These are phyloP conservation scores for Pseudoturritis turrita DNA, from an alignment of 345 rosid genomes.

Conservation along the genomic window DNA sequence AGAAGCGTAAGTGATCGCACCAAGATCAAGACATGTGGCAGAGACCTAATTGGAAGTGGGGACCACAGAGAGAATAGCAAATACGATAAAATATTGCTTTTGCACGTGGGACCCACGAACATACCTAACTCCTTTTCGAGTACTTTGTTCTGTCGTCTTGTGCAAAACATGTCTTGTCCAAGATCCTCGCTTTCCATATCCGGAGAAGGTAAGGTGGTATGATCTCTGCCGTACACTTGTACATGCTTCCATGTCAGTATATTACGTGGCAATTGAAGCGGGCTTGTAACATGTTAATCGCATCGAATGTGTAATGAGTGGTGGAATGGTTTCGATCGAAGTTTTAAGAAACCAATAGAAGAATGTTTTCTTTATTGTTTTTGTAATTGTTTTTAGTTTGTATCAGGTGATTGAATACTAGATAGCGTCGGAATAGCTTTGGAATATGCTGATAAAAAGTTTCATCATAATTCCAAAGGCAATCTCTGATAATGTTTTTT, in stretches of 20 bases:
- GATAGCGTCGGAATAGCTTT: neutral
- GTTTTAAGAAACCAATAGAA: neutral
- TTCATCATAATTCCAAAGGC: neutral
- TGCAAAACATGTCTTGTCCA: conserved; percentile 13
- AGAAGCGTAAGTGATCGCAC: conserved; percentile 14
- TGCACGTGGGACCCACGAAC: conserved; percentile 8
- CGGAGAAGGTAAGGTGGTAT: conserved; percentile 15
- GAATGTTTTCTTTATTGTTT: neutral
- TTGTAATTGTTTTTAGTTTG: neutral
- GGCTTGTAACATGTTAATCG: neutral
- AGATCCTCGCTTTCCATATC: conserved; percentile 33
- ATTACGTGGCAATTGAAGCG: neutral
- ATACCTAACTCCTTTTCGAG: conserved; percentile 9
- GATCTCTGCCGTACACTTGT: conserved; percentile 12
- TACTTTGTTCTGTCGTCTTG: conserved; percentile 19
- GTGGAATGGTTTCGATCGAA: conserved; percentile 9
- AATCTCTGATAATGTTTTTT: neutral
- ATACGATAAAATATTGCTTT: conserved; percentile 34
- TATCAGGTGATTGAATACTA: neutral
- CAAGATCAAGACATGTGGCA: conserved; percentile 25
- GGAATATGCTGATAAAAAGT: neutral
- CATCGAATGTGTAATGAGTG: neutral
- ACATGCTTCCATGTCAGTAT: neutral
- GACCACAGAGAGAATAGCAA: neutral
- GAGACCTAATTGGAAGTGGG: neutral